These are phyloP conservation scores for Erigeron canadensis DNA, from an alignment of 129 eudicot species.

Conservation along the genomic window DNA sequence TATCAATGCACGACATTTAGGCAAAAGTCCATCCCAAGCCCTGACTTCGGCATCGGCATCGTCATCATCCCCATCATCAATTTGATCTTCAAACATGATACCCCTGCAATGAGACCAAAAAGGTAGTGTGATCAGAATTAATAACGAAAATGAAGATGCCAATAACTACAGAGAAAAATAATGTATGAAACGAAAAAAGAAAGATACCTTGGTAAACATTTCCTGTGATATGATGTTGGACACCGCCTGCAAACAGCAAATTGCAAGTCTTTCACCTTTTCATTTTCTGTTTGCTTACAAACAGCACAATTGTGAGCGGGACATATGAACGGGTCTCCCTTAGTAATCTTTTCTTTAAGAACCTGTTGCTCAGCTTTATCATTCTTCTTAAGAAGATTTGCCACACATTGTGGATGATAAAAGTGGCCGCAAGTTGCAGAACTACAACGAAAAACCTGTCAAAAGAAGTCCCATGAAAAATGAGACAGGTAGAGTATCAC, in stretches of 20 bases:
- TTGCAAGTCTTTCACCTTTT: slow-evolving; percentile 47
- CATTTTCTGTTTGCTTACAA: slow-evolving; percentile 65
- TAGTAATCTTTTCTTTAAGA: slow-evolving; percentile 48
- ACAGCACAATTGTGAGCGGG: slow-evolving; percentile 71
- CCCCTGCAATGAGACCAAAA: slow-evolving; percentile 42
- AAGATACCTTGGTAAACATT: slow-evolving; percentile 75
- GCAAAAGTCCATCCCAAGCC: slow-evolving; percentile 75
- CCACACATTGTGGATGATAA: slow-evolving; percentile 87
- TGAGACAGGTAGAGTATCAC: background rate
- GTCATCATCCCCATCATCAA: slow-evolving; percentile 26
- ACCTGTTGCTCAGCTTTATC: slow-evolving; percentile 40
- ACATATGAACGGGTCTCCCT: slow-evolving; percentile 74
- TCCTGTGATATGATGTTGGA: slow-evolving; percentile 79
- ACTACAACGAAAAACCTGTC: slow-evolving; percentile 84
- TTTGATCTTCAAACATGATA: slow-evolving; percentile 44
- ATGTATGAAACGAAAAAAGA: background rate
- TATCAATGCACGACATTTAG: slow-evolving; percentile 67
- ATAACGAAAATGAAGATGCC: background rate
- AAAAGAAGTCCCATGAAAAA: background rate
- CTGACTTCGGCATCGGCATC: slow-evolving; percentile 36
- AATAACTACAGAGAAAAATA: slow-evolving; percentile 2
- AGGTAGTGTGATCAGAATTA: background rate
- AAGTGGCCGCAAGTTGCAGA: slow-evolving; percentile 86
- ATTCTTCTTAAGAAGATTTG: slow-evolving; percentile 50
- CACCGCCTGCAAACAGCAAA: slow-evolving; percentile 93